Conservation (phyloP, 2,329 filamentous ascomycete species). For the Exophiala phaeomuriformis region DNA sequence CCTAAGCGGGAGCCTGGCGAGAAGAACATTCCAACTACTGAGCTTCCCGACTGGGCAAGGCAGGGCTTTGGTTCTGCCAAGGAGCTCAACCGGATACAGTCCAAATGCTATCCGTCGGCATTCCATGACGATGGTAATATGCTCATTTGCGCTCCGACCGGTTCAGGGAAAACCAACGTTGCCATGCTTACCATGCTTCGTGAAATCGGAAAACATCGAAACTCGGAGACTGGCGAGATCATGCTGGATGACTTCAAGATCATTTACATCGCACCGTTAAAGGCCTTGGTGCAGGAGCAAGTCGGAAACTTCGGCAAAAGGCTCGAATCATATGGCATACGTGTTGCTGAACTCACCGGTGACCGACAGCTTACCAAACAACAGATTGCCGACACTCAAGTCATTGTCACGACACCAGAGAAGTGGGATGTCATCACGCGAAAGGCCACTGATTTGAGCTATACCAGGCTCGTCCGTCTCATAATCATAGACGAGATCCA, state of each 20-base stretch:
- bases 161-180: conserved; percentile 97
- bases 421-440: conserved; percentile 99
- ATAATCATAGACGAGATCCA: conserved; percentile 98
- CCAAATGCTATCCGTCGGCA: conserved; percentile 81
- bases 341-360: conserved; percentile 90
- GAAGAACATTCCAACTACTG: conserved; percentile 70
- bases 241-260: conserved; percentile 97
- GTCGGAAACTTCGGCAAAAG: conserved; percentile 95
- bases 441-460: conserved; percentile 93
- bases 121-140: conserved; percentile 95
- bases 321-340: conserved; percentile 82
- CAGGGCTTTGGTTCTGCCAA: conserved; percentile 77
- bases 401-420: conserved; percentile 96
- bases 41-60: conserved; percentile 88
- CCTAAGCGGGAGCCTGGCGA: conserved; percentile 75
- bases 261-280: conserved; percentile 91
- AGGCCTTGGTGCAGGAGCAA: conserved; percentile 93
- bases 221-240: conserved; percentile 83
- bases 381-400: conserved; percentile 94
- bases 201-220: conserved; percentile 91
- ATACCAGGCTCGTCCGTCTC: conserved; percentile 91
- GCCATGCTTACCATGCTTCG: conserved; percentile 94
- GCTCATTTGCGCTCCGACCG: conserved; percentile 94
- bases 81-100: conserved; percentile 90
- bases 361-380: conserved; percentile 97